Conservation (phyloP, 805 yeast species). For the Scheffersomyces lignosus region DNA sequence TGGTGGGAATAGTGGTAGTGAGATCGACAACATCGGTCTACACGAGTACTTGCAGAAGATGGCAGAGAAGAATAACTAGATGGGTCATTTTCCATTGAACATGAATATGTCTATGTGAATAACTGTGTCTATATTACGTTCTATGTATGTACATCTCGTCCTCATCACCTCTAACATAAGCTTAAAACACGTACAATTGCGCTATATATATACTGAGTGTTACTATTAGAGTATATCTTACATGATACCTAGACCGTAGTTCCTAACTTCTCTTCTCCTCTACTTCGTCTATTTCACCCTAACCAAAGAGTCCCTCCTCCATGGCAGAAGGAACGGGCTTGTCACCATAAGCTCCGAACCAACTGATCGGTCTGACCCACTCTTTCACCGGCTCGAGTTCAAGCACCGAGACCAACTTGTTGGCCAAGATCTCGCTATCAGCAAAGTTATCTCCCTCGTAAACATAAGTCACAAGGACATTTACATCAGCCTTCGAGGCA, state of each 20-base stretch:
- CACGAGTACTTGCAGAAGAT: neutral
- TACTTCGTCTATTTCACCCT: too few species aligned
- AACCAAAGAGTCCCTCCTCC: constrained; percentile 77
- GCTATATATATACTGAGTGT: too few species aligned
- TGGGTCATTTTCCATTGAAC: too few species aligned
- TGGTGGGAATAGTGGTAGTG: too few species aligned
- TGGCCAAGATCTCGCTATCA: constrained; percentile 63
- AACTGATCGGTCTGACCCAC: constrained; percentile 67
- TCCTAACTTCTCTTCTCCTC: too few species aligned
- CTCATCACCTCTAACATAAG: too few species aligned
- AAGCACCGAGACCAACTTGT: constrained; percentile 28
- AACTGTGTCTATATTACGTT: too few species aligned
- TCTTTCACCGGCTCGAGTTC: constrained; percentile 10
- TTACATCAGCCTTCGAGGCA: constrained; percentile 20
- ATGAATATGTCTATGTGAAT: too few species aligned
- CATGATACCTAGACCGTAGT: too few species aligned
- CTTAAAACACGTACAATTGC: too few species aligned
- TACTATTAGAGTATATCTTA: too few species aligned
- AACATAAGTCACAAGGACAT: constrained; percentile 58
- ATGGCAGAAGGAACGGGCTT: constrained; percentile 63
- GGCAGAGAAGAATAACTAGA: neutral
- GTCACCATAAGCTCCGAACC: constrained; percentile 85
- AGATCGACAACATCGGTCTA: neutral
- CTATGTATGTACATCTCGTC: too few species aligned
- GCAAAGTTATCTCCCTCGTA: constrained; percentile 88